These are phyloP conservation scores for Colletotrichum sojae DNA, from an alignment of 2,329 filamentous ascomycete genomes.

Conservation along the genomic window DNA sequence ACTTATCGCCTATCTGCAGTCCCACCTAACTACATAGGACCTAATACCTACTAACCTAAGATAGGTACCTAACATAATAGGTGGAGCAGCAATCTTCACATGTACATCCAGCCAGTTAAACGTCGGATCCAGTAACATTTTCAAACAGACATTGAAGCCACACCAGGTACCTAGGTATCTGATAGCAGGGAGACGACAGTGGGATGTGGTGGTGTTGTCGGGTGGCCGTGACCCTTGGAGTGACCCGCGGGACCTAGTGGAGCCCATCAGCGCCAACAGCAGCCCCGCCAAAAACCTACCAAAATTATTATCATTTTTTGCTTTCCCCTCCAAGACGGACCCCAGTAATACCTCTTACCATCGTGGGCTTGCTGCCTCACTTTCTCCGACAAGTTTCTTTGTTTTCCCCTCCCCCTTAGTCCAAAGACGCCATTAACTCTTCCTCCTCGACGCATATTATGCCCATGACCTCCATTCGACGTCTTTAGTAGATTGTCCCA, in stretches of 20 bases:
- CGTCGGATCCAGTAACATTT: constrained; percentile 26
- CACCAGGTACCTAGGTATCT: too few relatives aligned
- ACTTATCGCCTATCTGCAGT: not conserved
- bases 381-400: constrained; percentile 33
- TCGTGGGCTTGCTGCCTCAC: constrained; percentile 39
- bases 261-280: constrained; percentile 4
- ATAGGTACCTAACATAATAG: not conserved
- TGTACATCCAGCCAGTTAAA: constrained; percentile 30
- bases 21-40: not conserved
- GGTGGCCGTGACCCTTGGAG: not conserved
- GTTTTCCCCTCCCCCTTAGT: constrained; percentile 23
- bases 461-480: constrained; percentile 20
- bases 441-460: constrained; percentile 19
- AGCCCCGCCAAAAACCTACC: constrained; percentile 39
- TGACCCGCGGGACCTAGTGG: not conserved
- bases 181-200: not conserved
- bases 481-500: constrained; percentile 16
- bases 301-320: constrained; percentile 41
- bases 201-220: not conserved
- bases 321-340: constrained; percentile 37
- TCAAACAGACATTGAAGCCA: constrained; percentile 6
- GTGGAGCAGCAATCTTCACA: constrained; percentile 9
- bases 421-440: too few relatives aligned
- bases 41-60: not conserved
- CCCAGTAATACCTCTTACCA: constrained; percentile 25